A percentile compares a stretch with the other conserved stretches of the same genome.
Evolutionary conservation across 2,329 filamentous ascomycete genomes (phyloP).

Genomic region (Magnaporthiopsis incrustans): DNA sequence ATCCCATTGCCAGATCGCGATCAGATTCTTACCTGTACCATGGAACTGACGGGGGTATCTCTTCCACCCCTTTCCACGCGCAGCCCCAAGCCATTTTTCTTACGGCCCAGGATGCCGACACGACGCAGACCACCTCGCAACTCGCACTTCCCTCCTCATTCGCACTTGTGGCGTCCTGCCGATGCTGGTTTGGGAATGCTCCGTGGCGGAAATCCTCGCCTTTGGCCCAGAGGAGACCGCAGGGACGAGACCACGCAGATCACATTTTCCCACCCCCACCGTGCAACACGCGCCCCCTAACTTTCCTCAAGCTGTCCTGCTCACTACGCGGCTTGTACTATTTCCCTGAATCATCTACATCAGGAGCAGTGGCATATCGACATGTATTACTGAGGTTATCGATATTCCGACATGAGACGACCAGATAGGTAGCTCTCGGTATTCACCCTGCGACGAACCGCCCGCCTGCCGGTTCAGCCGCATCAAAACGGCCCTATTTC

Average conservation of each 20-base stretch:
- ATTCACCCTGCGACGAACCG: too few species aligned
- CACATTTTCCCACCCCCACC: neutral
- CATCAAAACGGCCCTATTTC: neutral
- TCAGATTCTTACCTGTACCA: too few species aligned
- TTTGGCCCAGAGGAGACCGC: too few species aligned
- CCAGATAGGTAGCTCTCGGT: too few species aligned
- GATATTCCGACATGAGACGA: too few species aligned
- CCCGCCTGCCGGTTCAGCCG: neutral
- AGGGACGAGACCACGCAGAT: too few species aligned
- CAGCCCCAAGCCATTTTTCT: neutral
- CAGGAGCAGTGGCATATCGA: neutral
- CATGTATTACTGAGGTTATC: too few species aligned
- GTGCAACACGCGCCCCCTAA: neutral
- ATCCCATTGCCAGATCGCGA: neutral
- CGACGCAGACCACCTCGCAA: neutral
- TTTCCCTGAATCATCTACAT: neutral
- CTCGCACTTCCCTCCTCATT: neutral
- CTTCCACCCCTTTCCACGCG: neutral
- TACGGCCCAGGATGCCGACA: neutral
- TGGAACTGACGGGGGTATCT: neutral
- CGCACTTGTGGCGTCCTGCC: neutral
- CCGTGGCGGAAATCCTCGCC: neutral
- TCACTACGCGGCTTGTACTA: neutral
- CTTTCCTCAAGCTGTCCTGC: neutral
- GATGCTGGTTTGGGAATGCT: neutral